These are phyloP conservation scores for Cadophora gregata DNA, from an alignment of 2,329 filamentous ascomycete species.

Conservation along the genomic window DNA sequence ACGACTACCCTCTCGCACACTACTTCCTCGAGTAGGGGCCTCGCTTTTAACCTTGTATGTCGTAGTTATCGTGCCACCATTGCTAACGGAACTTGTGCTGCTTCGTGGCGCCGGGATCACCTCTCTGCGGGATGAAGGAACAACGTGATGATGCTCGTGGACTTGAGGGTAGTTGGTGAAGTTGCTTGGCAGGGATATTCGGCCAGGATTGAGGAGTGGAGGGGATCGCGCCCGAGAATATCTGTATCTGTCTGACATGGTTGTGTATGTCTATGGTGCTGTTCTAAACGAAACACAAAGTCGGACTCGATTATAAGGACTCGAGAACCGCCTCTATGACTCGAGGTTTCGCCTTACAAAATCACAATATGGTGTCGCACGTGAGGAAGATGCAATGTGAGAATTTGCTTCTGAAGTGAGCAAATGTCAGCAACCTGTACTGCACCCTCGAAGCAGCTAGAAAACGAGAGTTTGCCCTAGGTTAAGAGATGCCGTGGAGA, in stretches of 20 bases:
- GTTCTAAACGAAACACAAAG: not conserved
- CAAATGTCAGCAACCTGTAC: constrained; percentile 18
- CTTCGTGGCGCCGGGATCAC: constrained; percentile 46
- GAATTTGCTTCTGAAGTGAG: constrained; percentile 8
- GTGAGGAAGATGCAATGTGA: constrained; percentile 23
- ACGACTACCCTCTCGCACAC: constrained; percentile 55
- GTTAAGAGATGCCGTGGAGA: constrained; percentile 1
- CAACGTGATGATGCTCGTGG: constrained; percentile 55
- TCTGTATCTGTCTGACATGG: constrained; percentile 20
- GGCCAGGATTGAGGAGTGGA: constrained; percentile 54
- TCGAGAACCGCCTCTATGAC: not conserved
- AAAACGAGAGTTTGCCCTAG: not conserved
- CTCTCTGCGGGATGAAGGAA: constrained; percentile 51
- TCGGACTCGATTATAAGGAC: not conserved
- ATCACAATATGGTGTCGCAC: constrained; percentile 29
- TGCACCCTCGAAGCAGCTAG: constrained; percentile 15
- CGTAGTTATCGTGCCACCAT: constrained; percentile 51
- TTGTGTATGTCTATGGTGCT: not conserved
- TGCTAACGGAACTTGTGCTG: constrained; percentile 42
- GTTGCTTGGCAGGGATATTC: constrained; percentile 59
- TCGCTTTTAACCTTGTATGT: constrained; percentile 64
- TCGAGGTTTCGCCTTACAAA: not conserved
- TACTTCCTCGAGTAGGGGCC: constrained; percentile 53
- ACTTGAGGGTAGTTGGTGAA: constrained; percentile 23
- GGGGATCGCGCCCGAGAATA: constrained; percentile 49